Evolutionary conservation across 192 early-diverging fungal species (phyloP), one percentile per base, ranked within the genome.

Genomic region (Dispira simplex): DNA sequence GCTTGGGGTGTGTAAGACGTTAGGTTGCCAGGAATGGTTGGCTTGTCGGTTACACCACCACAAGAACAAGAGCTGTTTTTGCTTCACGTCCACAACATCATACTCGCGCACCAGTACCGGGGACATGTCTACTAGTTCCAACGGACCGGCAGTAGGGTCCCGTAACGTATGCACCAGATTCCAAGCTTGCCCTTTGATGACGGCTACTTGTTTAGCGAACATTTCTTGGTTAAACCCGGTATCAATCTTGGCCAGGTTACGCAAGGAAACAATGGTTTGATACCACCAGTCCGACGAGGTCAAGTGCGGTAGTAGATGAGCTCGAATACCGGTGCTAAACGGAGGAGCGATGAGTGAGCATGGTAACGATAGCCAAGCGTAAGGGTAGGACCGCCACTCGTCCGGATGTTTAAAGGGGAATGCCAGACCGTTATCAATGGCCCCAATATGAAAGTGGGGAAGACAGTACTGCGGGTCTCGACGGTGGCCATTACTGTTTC

Each of bases 371-470:
- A 85, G 69, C 92, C 92, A 95, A n/a, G 87, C 92, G 73, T 86
- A 93, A 11, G 92, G 92, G 63, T 93, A 95, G 0, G 88, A 89
- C 8, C 92, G 72, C 83, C 85, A 90, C 49, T 81, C 73, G 67
- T 95, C 90, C 0, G 92, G 92, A 64, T 95, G 92, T 59, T 95
- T 92, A 71, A 81, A 89, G 0, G 92, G 92, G 64, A 95, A 95
- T 3, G 92, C 89, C n/a, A 95, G 77, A 11, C 92, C 92, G 67
- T 95, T 92, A 69, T 95, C 92, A 65, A 95, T 95, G 47, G 90
- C 91, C 0, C 89, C 90, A 8, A 94, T 77, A 47, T 87, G 85
- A 14, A 93, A 68, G 64, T 83, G 85, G 8, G 72, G 64, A 39
- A 13, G 51, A 25, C n/a, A 20, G 13, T 32, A 49, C 18, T 14